phyloP scores from a whole-genome alignment of 495 filamentous ascomycete species.

The Amorphotheca resinae region DNA sequence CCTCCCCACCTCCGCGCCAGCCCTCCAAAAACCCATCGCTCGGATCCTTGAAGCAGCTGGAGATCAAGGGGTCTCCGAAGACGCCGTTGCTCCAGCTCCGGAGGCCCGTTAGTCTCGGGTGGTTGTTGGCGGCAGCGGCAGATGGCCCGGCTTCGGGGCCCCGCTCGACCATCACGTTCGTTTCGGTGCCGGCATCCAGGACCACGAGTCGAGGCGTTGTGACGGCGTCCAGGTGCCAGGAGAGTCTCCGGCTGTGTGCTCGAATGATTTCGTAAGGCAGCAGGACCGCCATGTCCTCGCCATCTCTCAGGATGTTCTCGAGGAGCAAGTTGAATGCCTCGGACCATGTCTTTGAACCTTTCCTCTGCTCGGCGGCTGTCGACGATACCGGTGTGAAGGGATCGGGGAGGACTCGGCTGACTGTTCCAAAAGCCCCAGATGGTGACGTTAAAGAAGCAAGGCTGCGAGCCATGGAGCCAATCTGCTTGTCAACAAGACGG shows the following conservation, averaged over 20 bases:
- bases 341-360: slow-evolving; percentile 45
- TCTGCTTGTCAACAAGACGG: slow-evolving; percentile 16
- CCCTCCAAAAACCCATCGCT: slow-evolving; percentile 34
- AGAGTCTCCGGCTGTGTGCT: slow-evolving; percentile 33
- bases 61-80: slow-evolving; percentile 48
- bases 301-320: slow-evolving; percentile 52
- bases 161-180: slow-evolving; percentile 44
- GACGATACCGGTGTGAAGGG: slow-evolving; percentile 29
- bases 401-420: slow-evolving; percentile 29
- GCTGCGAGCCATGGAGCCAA: slow-evolving; percentile 37
- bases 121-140: neutral
- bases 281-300: slow-evolving; percentile 55
- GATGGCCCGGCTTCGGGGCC: slow-evolving; percentile 24
- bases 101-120: slow-evolving; percentile 12
- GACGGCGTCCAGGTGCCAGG: slow-evolving; percentile 41
- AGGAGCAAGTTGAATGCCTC: slow-evolving; percentile 47
- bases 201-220: slow-evolving; percentile 43
- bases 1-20: slow-evolving; percentile 18
- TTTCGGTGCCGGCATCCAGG: slow-evolving; percentile 37
- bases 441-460: slow-evolving; percentile 32
- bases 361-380: slow-evolving; percentile 24
- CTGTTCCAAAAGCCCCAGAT: slow-evolving; percentile 28
- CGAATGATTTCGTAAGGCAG: slow-evolving; percentile 55
- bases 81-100: slow-evolving; percentile 38
- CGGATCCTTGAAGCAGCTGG: slow-evolving; percentile 33